Base-by-base conservation (phyloP, 176 grass and related monocot genomes). In the Metroxylon sagu region DNA sequence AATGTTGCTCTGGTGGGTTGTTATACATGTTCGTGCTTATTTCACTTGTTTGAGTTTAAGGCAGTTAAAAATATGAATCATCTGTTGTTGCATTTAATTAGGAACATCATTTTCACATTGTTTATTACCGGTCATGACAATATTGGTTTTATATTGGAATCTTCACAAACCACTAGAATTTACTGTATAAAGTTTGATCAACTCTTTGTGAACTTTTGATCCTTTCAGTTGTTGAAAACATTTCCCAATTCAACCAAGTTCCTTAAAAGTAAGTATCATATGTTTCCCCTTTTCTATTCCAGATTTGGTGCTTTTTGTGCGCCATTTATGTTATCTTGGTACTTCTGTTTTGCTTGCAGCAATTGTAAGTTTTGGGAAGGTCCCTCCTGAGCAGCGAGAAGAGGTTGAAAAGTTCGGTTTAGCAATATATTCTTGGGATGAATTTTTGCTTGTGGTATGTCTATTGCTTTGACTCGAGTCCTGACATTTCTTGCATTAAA, bases 341-440 rank as follows among this genome's bases (percentile, higher is more conserved):
- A 62, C 60, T 61, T 0, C 25, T 48, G 27, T 29, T 28, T 16
- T 50, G 54, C 50, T 59, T 85, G 12, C 66, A 90, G 87, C 63
- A n/a, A 72, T 91, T 57, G 57, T 97, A n/a, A 88, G 92, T 74
- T 91, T 91, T 53, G 92, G 92, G 29, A 89, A 85, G 52, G 77
- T 97, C 68, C 83, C 84, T 54, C 80, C 72, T 70, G 75, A 83
- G 21, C 92, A 91, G 27, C 90, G 78, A 61, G 75, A 85, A 56
- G 92, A 79, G 55, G 76, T 83, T 69, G 70, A 77, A 39, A 88
- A 71, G 29, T 73, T 85, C 60, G 77, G 72, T 60, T 2, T 96
- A 19, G 79, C 87, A 53, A 88, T 90, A 62, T 88, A 79, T 74
- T 87, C 83, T 29, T 96, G 87, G 92, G 87, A 97, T 39, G 92